These are phyloP conservation scores for Trichoderma erinaceum DNA, from an alignment of 495 filamentous ascomycete genomes.

Conservation along the genomic window DNA sequence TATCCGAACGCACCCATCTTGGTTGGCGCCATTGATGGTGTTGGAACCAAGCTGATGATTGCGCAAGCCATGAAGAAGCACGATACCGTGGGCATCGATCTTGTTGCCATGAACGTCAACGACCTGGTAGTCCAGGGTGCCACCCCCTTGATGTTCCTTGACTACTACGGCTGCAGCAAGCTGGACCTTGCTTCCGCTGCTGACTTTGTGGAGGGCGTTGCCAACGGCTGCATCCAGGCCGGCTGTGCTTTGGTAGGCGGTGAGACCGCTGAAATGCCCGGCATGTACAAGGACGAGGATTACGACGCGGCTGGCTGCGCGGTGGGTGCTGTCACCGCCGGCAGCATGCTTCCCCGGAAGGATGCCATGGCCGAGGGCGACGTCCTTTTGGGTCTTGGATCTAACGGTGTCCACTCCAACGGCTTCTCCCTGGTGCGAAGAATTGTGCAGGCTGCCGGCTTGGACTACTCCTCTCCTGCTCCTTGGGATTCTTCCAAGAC, in stretches of 20 bases:
- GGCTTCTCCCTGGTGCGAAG: constrained; percentile 90
- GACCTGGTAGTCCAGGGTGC: constrained; percentile 94
- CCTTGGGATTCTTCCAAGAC: constrained; percentile 58
- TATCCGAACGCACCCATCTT: constrained; percentile 69
- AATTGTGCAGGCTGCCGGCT: constrained; percentile 65
- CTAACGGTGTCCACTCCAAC: constrained; percentile 85
- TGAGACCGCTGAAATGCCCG: constrained; percentile 97
- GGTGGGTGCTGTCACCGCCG: constrained; percentile 70
- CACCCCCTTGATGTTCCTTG: constrained; percentile 87
- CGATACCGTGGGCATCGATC: constrained; percentile 87
- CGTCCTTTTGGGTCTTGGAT: constrained; percentile 73
- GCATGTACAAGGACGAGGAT: constrained; percentile 72
- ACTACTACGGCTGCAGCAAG: constrained; percentile 88
- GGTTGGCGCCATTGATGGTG: constrained; percentile 88
- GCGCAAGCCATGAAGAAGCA: constrained; percentile 84
- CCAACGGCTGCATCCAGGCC: constrained; percentile 71
- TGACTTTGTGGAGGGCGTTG: constrained; percentile 80
- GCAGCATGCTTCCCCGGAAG: constrained; percentile 66
- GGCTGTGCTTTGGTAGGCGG: constrained; percentile 89
- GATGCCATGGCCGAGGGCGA: constrained; percentile 73
- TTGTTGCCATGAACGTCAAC: constrained; percentile 99
- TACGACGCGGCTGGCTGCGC: constrained; percentile 89
- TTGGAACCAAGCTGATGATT: constrained; percentile 94
- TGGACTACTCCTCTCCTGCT: constrained; percentile 60
- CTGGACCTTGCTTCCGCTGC: constrained; percentile 71